phyloP scores from a whole-genome alignment of 179 eudicot genomes.

The Amaranthus tricolor region DNA sequence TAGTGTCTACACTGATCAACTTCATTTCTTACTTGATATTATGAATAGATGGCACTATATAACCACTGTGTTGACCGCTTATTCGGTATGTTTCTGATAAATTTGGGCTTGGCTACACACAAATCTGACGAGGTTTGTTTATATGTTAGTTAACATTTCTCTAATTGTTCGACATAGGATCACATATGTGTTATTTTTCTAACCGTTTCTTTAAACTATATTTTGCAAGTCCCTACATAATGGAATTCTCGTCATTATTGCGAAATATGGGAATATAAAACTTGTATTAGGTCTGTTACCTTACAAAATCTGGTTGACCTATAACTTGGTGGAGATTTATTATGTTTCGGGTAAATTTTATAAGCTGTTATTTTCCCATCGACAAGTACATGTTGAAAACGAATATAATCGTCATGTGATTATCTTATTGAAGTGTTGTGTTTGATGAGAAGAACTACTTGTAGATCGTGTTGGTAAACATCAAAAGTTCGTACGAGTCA shows the following conservation, averaged over 20 bases:
- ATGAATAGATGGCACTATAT: not conserved
- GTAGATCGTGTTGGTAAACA: no score
- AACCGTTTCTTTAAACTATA: not conserved
- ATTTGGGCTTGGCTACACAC: no score
- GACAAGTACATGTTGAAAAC: constrained; percentile 11
- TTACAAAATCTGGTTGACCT: constrained; percentile 10
- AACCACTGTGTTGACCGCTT: not conserved
- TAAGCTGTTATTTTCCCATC: not conserved
- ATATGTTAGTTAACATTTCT: no score
- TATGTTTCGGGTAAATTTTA: not conserved
- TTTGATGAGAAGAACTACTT: constrained; percentile 1
- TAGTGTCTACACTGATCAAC: not conserved
- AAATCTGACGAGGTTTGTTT: no score
- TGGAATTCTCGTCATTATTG: constrained; percentile 4
- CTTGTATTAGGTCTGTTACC: constrained; percentile 1
- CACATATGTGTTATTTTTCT: no score
- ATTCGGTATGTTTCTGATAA: no score
- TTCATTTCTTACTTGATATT: not conserved
- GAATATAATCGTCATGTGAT: constrained; percentile 18
- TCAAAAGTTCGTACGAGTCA: not conserved
- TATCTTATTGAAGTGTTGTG: constrained; percentile 9
- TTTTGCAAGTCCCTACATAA: not conserved
- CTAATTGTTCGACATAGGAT: no score
- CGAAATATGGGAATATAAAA: constrained; percentile 1
- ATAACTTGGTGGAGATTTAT: constrained; percentile 8